phyloP scores from a whole-genome alignment of 139 green algal genomes.

The Chlamydomonas schloesseri region DNA sequence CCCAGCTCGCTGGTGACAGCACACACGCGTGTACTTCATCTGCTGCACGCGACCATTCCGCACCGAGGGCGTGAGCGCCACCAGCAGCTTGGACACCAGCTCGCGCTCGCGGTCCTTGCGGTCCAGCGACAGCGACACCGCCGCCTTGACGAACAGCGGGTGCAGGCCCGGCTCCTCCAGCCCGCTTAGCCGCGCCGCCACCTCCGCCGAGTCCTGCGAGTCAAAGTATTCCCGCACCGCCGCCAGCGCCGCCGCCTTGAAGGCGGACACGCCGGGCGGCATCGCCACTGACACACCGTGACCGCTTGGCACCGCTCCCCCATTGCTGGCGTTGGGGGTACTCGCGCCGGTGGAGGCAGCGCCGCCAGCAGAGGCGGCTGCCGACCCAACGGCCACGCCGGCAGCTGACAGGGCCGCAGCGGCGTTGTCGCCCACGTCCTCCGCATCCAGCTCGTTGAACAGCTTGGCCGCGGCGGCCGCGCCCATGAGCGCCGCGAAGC shows the following conservation, averaged over 20 bases:
- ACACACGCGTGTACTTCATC: too few species aligned
- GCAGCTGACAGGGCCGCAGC: not conserved
- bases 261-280: conserved; percentile 64
- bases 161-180: conserved; percentile 88
- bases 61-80: conserved; percentile 71
- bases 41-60: too few species aligned
- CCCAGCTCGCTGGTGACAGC: too few species aligned
- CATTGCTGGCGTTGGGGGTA: not conserved
- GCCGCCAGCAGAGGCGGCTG: conserved; percentile 31
- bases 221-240: conserved; percentile 90
- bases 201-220: conserved; percentile 77
- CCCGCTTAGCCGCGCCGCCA: conserved; percentile 73
- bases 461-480: conserved; percentile 21
- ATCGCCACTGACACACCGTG: conserved; percentile 1
- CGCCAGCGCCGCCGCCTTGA: conserved; percentile 71
- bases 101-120: conserved; percentile 88
- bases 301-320: not conserved
- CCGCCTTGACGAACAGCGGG: conserved; percentile 93
- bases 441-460: conserved; percentile 12
- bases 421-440: conserved; percentile 31
- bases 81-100: conserved; percentile 82
- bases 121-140: conserved; percentile 87
- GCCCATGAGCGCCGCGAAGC: conserved; percentile 3
- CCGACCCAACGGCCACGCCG: not conserved
- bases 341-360: not conserved